Evolutionary conservation across 805 yeast species (phyloP).

Genomic region (Middelhovenomyces tepae): DNA sequence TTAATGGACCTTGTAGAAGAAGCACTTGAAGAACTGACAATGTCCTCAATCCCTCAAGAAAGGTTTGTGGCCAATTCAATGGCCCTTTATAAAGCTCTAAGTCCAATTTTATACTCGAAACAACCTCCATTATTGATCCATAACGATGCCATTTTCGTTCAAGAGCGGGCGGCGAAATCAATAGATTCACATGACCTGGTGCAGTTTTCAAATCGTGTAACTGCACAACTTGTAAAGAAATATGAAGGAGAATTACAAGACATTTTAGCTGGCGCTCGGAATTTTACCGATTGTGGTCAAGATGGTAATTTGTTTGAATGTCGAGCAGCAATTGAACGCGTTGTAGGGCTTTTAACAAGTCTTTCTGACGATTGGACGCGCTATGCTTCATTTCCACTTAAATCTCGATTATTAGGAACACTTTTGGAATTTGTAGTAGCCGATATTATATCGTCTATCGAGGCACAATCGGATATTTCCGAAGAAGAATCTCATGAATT

Average conservation of each 20-base stretch:
- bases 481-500: constrained; percentile 21
- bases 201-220: constrained; percentile 9
- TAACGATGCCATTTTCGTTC: constrained; percentile 13
- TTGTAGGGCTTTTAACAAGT: constrained; percentile 9
- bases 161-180: too few relatives aligned
- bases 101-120: constrained; percentile 12
- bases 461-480: constrained; percentile 22
- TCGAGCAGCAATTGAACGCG: constrained; percentile 13
- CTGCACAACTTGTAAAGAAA: constrained; percentile 7
- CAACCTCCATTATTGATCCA: constrained; percentile 10
- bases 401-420: constrained; percentile 12
- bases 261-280: constrained; percentile 12
- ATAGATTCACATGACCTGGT: too few relatives aligned
- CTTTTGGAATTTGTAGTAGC: constrained; percentile 21
- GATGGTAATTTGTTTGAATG: constrained; percentile 12
- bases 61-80: constrained; percentile 13
- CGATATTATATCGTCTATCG: constrained; percentile 15
- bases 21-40: too few relatives aligned
- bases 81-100: constrained; percentile 18
- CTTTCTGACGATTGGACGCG: constrained; percentile 10
- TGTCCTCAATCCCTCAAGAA: too few relatives aligned
- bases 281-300: constrained; percentile 15
- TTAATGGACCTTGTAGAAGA: too few relatives aligned
- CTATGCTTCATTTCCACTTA: constrained; percentile 9
- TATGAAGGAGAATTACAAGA: constrained; percentile 5